Percentiles rank a stretch among this genome's conserved stretches.
phyloP scores from a whole-genome alignment of 768 basidiomycete species.

The Phlebiopsis flavidoalba region DNA sequence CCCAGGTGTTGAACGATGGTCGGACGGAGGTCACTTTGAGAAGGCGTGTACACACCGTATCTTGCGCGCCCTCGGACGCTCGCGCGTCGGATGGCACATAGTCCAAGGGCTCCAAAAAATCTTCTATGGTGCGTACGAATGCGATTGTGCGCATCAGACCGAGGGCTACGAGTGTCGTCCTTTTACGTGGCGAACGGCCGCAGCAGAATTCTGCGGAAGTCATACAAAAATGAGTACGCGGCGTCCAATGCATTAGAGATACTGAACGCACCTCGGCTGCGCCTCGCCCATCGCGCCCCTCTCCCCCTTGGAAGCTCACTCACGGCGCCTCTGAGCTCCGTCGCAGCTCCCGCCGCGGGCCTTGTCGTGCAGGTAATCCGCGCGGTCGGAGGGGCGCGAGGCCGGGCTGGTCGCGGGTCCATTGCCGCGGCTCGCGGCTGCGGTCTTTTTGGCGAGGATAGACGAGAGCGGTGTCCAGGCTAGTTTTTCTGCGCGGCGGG shows the following conservation, averaged over 20 bases:
- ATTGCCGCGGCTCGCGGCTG: conserved; percentile 49
- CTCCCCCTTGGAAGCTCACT: not conserved
- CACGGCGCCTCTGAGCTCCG: not conserved
- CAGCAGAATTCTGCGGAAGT: not conserved
- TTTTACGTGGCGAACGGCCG: not conserved
- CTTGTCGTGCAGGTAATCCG: not conserved
- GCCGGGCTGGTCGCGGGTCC: conserved; percentile 22
- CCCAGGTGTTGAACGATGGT: not conserved
- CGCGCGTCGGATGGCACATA: not conserved
- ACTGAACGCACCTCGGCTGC: not conserved
- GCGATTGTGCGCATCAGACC: too few relatives aligned
- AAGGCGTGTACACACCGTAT: not conserved
- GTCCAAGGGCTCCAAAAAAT: not conserved
- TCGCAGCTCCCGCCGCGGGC: not conserved
- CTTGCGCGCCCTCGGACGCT: not conserved
- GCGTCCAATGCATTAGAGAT: not conserved
- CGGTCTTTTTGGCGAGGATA: conserved; percentile 40
- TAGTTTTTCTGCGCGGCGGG: conserved; percentile 21
- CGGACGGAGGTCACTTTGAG: too few relatives aligned
- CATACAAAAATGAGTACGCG: not conserved
- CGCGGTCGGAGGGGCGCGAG: conserved; percentile 9
- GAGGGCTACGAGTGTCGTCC: not conserved
- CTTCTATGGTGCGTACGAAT: not conserved
- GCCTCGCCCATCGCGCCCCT: not conserved
- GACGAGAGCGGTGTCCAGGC: conserved; percentile 29